Base-by-base conservation (phyloP, 1,284 basidiomycete genomes). In the Xerocomus minutiporus region DNA sequence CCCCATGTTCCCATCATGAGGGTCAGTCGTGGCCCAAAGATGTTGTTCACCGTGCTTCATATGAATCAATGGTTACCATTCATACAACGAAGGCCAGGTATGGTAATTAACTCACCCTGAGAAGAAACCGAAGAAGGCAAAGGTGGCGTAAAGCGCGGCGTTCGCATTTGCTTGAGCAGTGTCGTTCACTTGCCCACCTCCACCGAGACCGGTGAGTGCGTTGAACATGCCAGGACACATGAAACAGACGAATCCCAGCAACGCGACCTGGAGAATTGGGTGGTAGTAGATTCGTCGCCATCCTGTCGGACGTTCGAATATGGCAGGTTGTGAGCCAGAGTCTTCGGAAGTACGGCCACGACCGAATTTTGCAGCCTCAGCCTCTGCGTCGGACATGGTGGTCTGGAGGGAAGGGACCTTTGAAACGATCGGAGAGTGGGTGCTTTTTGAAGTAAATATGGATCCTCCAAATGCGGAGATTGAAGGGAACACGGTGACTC, bases 1-100 rank as follows among this genome's bases (percentile, higher is more conserved):
- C 78, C 78, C 31, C 62, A 65, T n/a, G 77, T 76, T 7, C 83
- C 83, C 23, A 83, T 53, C 31, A 75, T 68, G 26, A 85, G 75
- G 0, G 82, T 81, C 4, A 75, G 57, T n/a, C 75, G 71, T 13
- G 78, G 72, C 5, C 83, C 83, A 23, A 85, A 71, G 49, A 74
- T 64, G 57, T 83, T 77, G 69, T 80, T 74, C 66, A 81, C 65
- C 42, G 78, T 74, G 35, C 76, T 78, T 43, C 31, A 8, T 43
- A 31, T 23, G 28, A 28, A 40, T 3, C 11, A 13, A 57, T 11
- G 36, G 32, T 41, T 17, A 39, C 15, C 8, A 40, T 43, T 50
- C 15, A 17, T 28, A 28, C n/a, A 17, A n/a, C 8, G 29, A 8
- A 29, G 26, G 13, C 11, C 15, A n/a, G 15, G 26, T 15, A 42